Evolutionary conservation across 1,139 yeast species (phyloP).

Genomic region (Starmera stellimalicola): DNA sequence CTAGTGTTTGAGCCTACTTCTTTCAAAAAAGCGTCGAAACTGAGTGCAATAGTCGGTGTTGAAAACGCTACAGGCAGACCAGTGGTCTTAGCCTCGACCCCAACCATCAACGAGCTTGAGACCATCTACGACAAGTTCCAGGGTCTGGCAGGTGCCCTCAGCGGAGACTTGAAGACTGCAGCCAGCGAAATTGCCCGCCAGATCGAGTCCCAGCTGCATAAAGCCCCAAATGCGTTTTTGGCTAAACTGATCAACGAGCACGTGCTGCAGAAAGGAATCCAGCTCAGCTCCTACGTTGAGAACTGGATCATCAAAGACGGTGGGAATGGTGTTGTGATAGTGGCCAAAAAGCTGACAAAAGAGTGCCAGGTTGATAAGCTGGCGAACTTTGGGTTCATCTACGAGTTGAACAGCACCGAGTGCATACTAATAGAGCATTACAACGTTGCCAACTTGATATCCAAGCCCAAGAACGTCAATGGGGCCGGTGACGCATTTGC

Average conservation of each 20-base stretch:
- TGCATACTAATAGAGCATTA: conserved; percentile 61
- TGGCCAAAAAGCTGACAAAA: not conserved
- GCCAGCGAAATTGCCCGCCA: conserved; percentile 28
- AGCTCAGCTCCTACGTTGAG: conserved; percentile 60
- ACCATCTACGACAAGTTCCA: conserved; percentile 41
- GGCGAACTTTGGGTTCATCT: not conserved
- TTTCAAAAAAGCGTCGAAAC: conserved; percentile 16
- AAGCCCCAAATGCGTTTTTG: conserved; percentile 21
- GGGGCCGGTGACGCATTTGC: conserved; percentile 72
- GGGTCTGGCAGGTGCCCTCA: conserved; percentile 40
- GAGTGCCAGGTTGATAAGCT: not conserved
- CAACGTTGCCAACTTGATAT: conserved; percentile 34
- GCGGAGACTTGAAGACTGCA: conserved; percentile 36
- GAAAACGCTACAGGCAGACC: conserved; percentile 7
- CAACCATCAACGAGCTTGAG: conserved; percentile 54
- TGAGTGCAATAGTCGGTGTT: conserved; percentile 34
- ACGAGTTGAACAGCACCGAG: conserved; percentile 15
- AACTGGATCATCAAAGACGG: conserved; percentile 59
- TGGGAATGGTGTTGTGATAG: conserved; percentile 41
- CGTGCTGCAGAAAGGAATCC: conserved; percentile 16
- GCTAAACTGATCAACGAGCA: conserved; percentile 9
- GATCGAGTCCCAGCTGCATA: conserved; percentile 26
- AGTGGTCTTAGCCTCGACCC: conserved; percentile 23
- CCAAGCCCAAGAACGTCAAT: conserved; percentile 41
- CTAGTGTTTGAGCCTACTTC: conserved; percentile 76